Percentiles rank a stretch among this genome's conserved stretches.
Conservation (phyloP, 2,329 filamentous ascomycete species). For the Phaeophleospora eucalypticola region DNA sequence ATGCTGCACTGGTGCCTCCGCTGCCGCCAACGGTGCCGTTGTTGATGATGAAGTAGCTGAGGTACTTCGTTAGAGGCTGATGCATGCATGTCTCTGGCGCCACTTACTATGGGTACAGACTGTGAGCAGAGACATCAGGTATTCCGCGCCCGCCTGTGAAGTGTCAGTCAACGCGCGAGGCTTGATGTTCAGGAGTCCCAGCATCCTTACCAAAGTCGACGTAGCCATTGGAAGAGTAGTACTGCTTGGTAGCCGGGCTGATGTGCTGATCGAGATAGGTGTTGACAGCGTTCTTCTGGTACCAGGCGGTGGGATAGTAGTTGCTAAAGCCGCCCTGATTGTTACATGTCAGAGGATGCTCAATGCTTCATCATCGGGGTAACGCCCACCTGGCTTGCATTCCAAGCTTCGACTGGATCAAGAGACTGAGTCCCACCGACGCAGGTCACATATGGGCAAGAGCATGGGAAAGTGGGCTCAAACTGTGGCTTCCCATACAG, state of each 20-base stretch:
- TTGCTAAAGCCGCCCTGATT: constrained; percentile 42
- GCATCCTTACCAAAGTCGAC: constrained; percentile 28
- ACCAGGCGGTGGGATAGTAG: constrained; percentile 40
- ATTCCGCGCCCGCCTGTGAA: too few species aligned
- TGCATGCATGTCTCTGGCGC: too few species aligned
- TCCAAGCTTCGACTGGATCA: constrained; percentile 35
- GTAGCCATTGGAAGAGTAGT: constrained; percentile 19
- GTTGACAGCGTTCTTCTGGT: constrained; percentile 39
- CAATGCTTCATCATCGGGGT: too few species aligned
- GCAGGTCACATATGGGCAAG: constrained; percentile 45
- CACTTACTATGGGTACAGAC: too few species aligned
- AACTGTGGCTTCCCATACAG: constrained; percentile 34
- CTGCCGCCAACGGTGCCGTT: constrained; percentile 34
- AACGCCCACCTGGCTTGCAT: too few species aligned
- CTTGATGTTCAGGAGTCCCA: constrained; percentile 1
- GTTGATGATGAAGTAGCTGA: constrained; percentile 30
- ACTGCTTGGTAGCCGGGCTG: constrained; percentile 14
- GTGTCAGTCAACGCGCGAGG: too few species aligned
- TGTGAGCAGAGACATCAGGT: too few species aligned
- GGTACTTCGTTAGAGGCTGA: too few species aligned
- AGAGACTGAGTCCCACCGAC: constrained; percentile 42
- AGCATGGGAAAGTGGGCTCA: constrained; percentile 40
- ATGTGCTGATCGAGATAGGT: constrained; percentile 19
- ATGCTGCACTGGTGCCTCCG: constrained; percentile 50
- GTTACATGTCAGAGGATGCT: too few species aligned